Evolutionary conservation across 495 filamentous ascomycete genomes (phyloP), one percentile per base, ranked within the genome.

Genomic region (Mytilinidion resinicola): DNA sequence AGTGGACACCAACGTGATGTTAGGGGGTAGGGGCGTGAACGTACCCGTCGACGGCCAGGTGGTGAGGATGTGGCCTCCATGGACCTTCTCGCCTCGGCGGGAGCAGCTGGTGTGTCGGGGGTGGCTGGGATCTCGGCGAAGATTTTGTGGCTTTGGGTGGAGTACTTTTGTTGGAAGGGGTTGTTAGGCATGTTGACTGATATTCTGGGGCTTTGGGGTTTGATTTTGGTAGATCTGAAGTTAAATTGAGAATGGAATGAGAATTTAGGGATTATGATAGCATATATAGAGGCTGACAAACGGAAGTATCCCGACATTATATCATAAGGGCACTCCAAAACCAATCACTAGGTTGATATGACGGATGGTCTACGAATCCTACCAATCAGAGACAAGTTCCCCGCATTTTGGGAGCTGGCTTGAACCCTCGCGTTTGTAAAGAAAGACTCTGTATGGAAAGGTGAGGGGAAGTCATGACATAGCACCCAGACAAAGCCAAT

Each of bases 161-260:
- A 62, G 59, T 66, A 66, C 46, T 66, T 66, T 34, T 66, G 63
- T n/a, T 66, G 63, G 59, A 66, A 62, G 47, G 63, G 59, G 11
- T 36, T 11, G 11, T 11, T 44, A 34, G 37, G 47, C 17, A 8
- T 30, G n/a, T 21, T 25, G 19, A 4, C 2, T 57, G 12, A 1
- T 44, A 15, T 37, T 37, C 4, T 17, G 17, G 12, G 39, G 20
- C 21, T 14, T 47, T 42, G 21, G 38, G 2, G 20, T 25, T 20
- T 41, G 20, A 35, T 35, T 14, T 38, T 36, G 20, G 3, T 47
- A 21, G 37, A 52, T n/a, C 20, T 34, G 20, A 11, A 15, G 44
- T 21, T 5, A 25, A 37, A 2, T 30, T 2, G 2, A 30, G 25
- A 6, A 30, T 6, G 25, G 2, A 3, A 3, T 30, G 25, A 30